Conservation (phyloP, 345 rosid species). For the Salix udensis region DNA sequence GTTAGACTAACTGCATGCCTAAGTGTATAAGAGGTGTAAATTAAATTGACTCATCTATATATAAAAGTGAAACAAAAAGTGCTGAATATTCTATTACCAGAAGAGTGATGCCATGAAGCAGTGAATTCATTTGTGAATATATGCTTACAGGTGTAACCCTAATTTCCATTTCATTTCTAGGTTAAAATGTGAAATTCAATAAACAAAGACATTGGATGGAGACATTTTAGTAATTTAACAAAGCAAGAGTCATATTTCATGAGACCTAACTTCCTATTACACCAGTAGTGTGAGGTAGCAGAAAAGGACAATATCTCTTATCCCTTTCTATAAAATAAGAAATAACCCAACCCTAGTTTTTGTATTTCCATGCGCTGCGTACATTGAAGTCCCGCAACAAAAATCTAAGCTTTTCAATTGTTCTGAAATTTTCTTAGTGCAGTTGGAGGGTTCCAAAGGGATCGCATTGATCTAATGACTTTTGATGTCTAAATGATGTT, state of each 20-base stretch:
- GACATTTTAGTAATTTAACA: conserved; percentile 21
- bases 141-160: background rate
- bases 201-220: background rate
- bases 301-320: background rate
- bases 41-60: too few relatives aligned
- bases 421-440: conserved; percentile 25
- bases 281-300: conserved; percentile 11
- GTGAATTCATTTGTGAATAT: too few relatives aligned
- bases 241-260: background rate
- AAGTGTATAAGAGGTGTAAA: too few relatives aligned
- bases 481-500: background rate
- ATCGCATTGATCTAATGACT: conserved; percentile 62
- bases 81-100: too few relatives aligned
- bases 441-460: conserved; percentile 66
- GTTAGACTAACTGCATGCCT: too few relatives aligned
- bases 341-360: background rate
- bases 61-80: too few relatives aligned
- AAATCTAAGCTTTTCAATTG: background rate
- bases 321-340: conserved; percentile 17
- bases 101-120: too few relatives aligned
- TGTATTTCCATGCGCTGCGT: background rate
- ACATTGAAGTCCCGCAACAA: background rate
- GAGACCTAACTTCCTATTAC: conserved; percentile 17
- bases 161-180: background rate
- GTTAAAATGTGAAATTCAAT: background rate